Evolutionary conservation across 2,329 filamentous ascomycete genomes (phyloP), one percentile per base, ranked within the genome.

Genomic region (Cryphonectria japonica): DNA sequence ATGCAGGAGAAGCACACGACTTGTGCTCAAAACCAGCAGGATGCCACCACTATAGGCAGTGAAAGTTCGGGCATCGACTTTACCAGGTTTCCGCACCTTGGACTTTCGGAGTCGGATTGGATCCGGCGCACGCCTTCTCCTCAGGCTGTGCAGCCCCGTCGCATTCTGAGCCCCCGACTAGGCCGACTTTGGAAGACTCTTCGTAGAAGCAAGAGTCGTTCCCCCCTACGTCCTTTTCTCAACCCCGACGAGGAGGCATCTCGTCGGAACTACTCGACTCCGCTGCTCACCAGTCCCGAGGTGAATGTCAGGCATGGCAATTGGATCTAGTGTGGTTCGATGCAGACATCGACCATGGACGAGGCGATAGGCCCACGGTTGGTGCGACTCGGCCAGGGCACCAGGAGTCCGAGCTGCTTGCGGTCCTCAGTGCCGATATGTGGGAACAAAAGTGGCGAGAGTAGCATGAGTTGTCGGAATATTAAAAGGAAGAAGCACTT

Each of bases 291-390:
- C 43, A 43, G 59, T 37, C 69, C 52, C 5, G 41, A 64, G 37
- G 63, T 54, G 50, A 65, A 69, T 32, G 66, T 67, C 50, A 68
- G 59, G 52, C 59, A 65, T 64, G 69, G 71, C 62, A 73, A 73
- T 60, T 73, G 71, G 71, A 73, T 73, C 63, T 73, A 73, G 71
- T 73, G 71, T 71, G 69, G 71, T 71, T 73, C 71, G 60, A 59
- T 69, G 66, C 62, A 73, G 32, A 52, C 22, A 29, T 73, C 50
- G 46, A 62, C 69, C 22, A 57, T 26, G 19, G 67, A 34, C 13
- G 59, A 62, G 41, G 16, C 16, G 14, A 60, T 34, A 37, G 26
- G 57, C n/a, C 66, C 69, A 41, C 32, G 71, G 16, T 46, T n/a
- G 9, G 69, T 69, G 16, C n/a, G 29, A 19, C 32, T 73, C 37